Base-by-base conservation (phyloP, 1,284 basidiomycete genomes). In the Cutaneotrichosporon cavernicola region DNA sequence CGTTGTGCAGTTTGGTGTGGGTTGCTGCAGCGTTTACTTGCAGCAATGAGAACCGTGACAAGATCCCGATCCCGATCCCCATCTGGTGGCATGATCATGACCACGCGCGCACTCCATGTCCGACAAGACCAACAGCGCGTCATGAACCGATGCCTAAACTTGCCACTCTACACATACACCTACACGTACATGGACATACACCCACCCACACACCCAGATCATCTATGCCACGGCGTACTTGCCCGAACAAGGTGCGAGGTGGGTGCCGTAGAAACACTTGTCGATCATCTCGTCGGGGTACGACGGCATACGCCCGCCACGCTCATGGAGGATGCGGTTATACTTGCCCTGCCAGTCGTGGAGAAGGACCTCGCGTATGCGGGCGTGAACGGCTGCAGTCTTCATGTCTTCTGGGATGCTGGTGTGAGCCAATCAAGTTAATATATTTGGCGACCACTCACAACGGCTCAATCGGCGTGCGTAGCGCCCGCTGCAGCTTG, bases 361-460 rank as follows among this genome's bases (percentile, higher is more conserved):
- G 30, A 63, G 32, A n/a, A 77, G 67, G 65, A 72, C 72, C 13
- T 49, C 64, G 5, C 52, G 34, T 9, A 70, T 57, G 47, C 69
- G 56, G 3, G 60, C 46, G 9, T 70, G 58, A n/a, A 70, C 65
- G 55, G 65, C 67, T 5, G 64, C 26, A 10, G 63, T 52, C 30
- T 62, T 68, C 73, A 75, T 76, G 22, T 75, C 70, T 0, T 63
- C 56, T 1, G 73, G 74, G 30, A 76, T 71, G 53, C 70, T 69
- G 52, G 26, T 14, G 21, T 47, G 7, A 32, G 34, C 55, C 11
- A 26, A 26, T 26, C 2, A 16, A 5, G 3, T n/a, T 5, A n/a
- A 8, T 2, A 3, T 26, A 26, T 26, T 26, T 26, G 26, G 26
- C 3, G 3, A 26, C 18, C 31, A 73, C 72, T 67, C 47, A 72